These are phyloP conservation scores for Phlebopus sp. DNA, from an alignment of 1,284 basidiomycete species.

Conservation along the genomic window DNA sequence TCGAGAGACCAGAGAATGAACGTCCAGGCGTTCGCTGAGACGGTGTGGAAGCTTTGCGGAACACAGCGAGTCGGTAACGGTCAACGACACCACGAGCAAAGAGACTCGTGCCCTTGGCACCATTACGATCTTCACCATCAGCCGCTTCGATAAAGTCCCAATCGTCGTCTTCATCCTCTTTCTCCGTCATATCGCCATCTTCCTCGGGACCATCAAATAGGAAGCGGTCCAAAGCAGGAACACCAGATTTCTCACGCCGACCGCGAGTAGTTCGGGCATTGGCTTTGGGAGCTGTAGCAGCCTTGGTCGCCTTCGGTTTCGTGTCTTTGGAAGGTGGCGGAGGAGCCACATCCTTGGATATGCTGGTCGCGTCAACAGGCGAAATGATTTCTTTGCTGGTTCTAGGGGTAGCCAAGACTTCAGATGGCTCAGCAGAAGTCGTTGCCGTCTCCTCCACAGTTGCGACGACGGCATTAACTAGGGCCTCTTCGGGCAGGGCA, in stretches of 20 bases:
- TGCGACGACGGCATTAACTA: constrained; percentile 16
- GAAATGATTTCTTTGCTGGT: constrained; percentile 11
- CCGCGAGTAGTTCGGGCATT: constrained; percentile 31
- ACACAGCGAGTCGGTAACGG: constrained; percentile 75
- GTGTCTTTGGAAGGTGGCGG: constrained; percentile 14
- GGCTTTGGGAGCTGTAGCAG: constrained; percentile 22
- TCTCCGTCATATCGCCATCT: constrained; percentile 50
- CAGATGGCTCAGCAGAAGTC: constrained; percentile 18
- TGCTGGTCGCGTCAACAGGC: not conserved
- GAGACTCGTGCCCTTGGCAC: constrained; percentile 68
- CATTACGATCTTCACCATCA: constrained; percentile 77
- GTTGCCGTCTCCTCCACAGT: constrained; percentile 12
- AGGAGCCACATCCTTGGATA: not conserved
- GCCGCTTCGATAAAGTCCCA: constrained; percentile 84
- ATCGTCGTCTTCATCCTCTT: constrained; percentile 75
- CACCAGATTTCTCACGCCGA: constrained; percentile 74
- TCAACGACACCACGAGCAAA: constrained; percentile 85
- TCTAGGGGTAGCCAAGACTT: constrained; percentile 17
- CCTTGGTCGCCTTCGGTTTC: constrained; percentile 33
- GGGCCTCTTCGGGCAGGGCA: constrained; percentile 37
- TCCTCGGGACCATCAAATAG: constrained; percentile 58
- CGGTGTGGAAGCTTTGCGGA: constrained; percentile 72
- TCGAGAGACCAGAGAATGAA: constrained; percentile 58
- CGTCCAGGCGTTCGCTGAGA: constrained; percentile 41
- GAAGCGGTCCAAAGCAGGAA: constrained; percentile 69